Evolutionary conservation across 164 flowering plant species (phyloP), one percentile per base, ranked within the genome.

Genomic region (grape (Vitis vinifera)): DNA sequence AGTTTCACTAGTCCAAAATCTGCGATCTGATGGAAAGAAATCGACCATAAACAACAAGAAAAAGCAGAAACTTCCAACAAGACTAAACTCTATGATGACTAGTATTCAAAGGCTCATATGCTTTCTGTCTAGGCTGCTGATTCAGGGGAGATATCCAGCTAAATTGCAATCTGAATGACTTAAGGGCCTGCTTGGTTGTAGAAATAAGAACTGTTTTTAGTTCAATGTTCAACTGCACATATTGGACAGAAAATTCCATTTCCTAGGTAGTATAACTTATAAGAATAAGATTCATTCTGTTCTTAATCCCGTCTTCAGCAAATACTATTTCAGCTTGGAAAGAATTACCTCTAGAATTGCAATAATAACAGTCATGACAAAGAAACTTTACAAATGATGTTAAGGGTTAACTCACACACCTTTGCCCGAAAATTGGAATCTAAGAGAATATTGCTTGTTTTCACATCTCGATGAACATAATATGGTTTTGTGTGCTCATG

Each of bases 1-100:
- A 82, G 37, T 49, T 79, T 82, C 9, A 71, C 83, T 31, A 82
- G 37, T 48, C 85, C 83, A 77, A 82, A 82, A 77, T 82, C 85
- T 56, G 81, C 79, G 65, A 81, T 72, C 84, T 81, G 63, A 16
- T 44, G 14, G 47, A 65, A 50, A 51, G 59, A 52, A 17, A 23
- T 49, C 48, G 12, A 47, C 3, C 15, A 4, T 50, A n/a, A 70
- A 19, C 27, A 23, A 23, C 27, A 23, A 23, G 27, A 23, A 23
- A 23, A 23, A 31, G 16, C 12, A 60, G 10, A 8, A 60, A 7
- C 12, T 17, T 5, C 27, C 12, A 19, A 17, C 9, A 3, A 58
- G 61, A 8, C 27, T 8, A 55, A 55, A 55, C 23, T 55, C 59
- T n/a, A 8, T 16, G 19, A 15, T n/a, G 59, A 55, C 19, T 55